A percentile compares a stretch with the other conserved stretches of the same genome.
These are phyloP conservation scores for Cytospora mali DNA, from an alignment of 2,329 filamentous ascomycete genomes.

Conservation along the genomic window DNA sequence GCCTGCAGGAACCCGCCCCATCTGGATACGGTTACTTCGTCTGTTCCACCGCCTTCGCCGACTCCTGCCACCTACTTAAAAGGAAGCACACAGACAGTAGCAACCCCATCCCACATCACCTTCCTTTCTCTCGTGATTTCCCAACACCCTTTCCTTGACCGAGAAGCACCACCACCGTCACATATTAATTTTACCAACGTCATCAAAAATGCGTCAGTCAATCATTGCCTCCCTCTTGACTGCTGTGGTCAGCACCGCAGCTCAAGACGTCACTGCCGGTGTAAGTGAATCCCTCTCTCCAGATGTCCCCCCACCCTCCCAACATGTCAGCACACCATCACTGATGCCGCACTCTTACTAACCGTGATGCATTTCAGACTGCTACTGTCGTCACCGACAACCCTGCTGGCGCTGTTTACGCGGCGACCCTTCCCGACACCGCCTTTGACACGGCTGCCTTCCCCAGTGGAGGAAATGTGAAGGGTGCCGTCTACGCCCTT, in stretches of 20 bases:
- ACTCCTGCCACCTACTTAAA: no score
- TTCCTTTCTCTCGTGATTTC: no score
- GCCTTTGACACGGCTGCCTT: constrained; percentile 22
- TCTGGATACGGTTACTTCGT: no score
- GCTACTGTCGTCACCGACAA: constrained; percentile 22
- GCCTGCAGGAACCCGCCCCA: no score
- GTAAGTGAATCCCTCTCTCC: constrained; percentile 10
- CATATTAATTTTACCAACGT: background rate
- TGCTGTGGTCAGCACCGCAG: constrained; percentile 10
- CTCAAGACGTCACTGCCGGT: constrained; percentile 16
- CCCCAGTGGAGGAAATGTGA: constrained; percentile 25
- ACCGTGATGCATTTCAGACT: constrained; percentile 4
- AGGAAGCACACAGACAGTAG: no score
- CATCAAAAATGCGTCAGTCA: constrained; percentile 16
- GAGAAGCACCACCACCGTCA: background rate
- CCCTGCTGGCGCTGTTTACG: constrained; percentile 21
- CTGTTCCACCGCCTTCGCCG: no score
- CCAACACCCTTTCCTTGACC: no score
- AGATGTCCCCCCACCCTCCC: background rate
- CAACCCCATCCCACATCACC: background rate
- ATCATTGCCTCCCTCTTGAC: constrained; percentile 3
- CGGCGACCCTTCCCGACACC: constrained; percentile 17
- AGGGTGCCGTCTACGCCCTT: constrained; percentile 35
- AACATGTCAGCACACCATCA: no score
- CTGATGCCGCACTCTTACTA: background rate